phyloP scores from a whole-genome alignment of 2,329 filamentous ascomycete species.

The Epichloe elymi region DNA sequence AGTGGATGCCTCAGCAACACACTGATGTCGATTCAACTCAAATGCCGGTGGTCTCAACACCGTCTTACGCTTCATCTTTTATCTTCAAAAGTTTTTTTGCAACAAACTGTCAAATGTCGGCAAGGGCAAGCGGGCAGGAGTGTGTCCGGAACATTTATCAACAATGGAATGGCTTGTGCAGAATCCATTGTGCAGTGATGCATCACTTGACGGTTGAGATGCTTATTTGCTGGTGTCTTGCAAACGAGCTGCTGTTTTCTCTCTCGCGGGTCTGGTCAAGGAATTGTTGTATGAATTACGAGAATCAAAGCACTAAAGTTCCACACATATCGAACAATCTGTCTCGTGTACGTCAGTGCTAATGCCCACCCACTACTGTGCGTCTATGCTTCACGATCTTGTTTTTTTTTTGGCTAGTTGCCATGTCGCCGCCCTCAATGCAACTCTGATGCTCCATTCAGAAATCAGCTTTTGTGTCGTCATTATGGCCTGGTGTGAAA shows the following conservation, averaged over 20 bases:
- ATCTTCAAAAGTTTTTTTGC: no score
- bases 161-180: no score
- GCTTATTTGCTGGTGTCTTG: background rate
- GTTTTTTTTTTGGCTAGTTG: background rate
- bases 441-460: background rate
- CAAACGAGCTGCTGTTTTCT: background rate
- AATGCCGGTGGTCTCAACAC: no score
- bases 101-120: no score
- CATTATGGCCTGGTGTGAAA: background rate
- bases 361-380: background rate
- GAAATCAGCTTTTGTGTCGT: background rate
- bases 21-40: no score
- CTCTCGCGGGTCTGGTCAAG: background rate
- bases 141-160: no score
- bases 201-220: background rate
- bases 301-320: background rate
- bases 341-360: background rate
- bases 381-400: background rate
- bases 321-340: background rate
- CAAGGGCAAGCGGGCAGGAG: no score
- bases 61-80: no score
- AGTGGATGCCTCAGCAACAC: no score
- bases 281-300: background rate
- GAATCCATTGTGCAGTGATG: no score
- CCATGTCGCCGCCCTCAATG: background rate